Evolutionary conservation across 225 moss, liverwort and hornwort genomes (phyloP), one percentile per base, ranked within the genome.

Genomic region (Marchantia paleacea): DNA sequence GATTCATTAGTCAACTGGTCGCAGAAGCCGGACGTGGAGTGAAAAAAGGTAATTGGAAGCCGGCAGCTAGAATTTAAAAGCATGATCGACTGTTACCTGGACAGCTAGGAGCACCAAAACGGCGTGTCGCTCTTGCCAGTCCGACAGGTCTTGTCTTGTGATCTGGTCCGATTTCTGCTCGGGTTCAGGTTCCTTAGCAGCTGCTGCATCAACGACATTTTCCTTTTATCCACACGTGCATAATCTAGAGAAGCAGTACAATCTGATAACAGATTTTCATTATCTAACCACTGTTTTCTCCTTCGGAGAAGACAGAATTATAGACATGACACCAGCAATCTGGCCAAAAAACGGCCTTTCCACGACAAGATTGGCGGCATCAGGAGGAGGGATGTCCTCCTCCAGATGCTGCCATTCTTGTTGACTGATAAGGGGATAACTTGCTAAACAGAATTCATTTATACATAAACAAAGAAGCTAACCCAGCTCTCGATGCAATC

Each of bases 111-210:
- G 96, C 81, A 96, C 96, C 80, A 96, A 87, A 52, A 96, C 89
- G 74, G 92, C 93, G 89, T 96, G 96, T 81, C 91, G 91, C 81
- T 94, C 96, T 83, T 90, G 93, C 96, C 96, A 96, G 70, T 90
- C 91, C 61, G 89, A 87, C 72, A 96, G 82, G 80, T 91, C 94
- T 85, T 90, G 93, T 75, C 90, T 88, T 30, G 86, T 86, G 76
- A 85, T 89, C 58, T 77, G 81, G 77, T 83, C 83, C 60, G 85
- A 84, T 75, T 81, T 89, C 69, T 74, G 62, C 26, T 72, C 84
- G 74, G 62, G 79, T 81, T 83, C 88, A 52, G 91, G 77, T 80
- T 85, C 89, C 76, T 89, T 85, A 26, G 78, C 51, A 78, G 52
- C 78, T 64, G 64, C 73, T 78, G 78, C 62, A 73, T n/a, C 29